Base-by-base conservation (phyloP, 495 filamentous ascomycete genomes). In the Cercophora scortea region DNA sequence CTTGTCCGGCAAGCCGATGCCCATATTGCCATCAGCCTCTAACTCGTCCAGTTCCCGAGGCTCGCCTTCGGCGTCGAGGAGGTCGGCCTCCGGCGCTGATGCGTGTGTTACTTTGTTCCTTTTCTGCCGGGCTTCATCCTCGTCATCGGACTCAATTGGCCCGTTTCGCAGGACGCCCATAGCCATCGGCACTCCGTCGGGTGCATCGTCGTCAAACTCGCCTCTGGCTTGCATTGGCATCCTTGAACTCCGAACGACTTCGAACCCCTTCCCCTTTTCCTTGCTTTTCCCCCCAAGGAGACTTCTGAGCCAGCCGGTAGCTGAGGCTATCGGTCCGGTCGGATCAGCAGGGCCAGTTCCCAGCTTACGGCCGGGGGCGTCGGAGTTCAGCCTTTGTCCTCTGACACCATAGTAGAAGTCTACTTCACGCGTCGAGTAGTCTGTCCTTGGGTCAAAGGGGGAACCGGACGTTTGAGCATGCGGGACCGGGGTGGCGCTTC, bases 261-360 rank as follows among this genome's bases (percentile, higher is more conserved):
- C 93, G 52, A 98, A 98, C 0, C 93, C 93, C 67, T 96, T 96
- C 32, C 85, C 87, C 60, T 82, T 93, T 42, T 93, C 89, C 58
- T 93, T 95, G 3, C 80, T 86, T 65, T 93, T 90, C 8, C 85
- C 88, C 32, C 83, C 83, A 52, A 96, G 79, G 34, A 95, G 69
- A 36, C 77, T 77, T 57, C 86, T 84, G 66, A 98, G 79, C 87
- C 91, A 98, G 1, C 89, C 89, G 3, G 88, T 84, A 2, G 93
- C 91, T 8, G 86, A 88, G 5, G 88, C 84, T 11, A 93, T 86
- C 3, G 92, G 90, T 0, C 89, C 85, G 35, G 91, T 95, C 6
- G 93, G 93, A 70, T 98, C 94, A 15, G 92, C 90, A 2, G 93
- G 93, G 0, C 93, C 94, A 4, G 93, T 98, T 59, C 90, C 89